These are phyloP conservation scores for Fagus sylvatica DNA, from an alignment of 306 rosid genomes.

Conservation along the genomic window DNA sequence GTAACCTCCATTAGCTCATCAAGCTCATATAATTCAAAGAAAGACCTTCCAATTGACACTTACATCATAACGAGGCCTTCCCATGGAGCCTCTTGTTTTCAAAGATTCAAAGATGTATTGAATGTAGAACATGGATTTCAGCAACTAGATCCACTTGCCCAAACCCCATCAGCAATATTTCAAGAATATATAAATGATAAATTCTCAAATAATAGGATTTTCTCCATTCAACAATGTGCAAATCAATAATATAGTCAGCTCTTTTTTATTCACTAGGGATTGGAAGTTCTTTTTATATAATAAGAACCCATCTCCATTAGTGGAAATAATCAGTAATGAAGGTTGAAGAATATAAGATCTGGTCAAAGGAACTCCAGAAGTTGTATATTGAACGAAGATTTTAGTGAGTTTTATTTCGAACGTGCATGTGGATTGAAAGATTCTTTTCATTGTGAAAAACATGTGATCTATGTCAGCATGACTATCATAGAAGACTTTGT, in stretches of 20 bases:
- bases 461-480: constrained; percentile 51
- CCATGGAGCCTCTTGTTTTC: constrained; percentile 6
- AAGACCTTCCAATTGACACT: background rate
- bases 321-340: constrained; percentile 19
- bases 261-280: constrained; percentile 11
- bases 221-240: constrained; percentile 24
- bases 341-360: constrained; percentile 24
- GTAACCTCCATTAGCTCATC: background rate
- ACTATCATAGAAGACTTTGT: constrained; percentile 26
- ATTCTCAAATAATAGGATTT: constrained; percentile 25
- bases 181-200: constrained; percentile 13
- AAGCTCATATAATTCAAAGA: background rate
- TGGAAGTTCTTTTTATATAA: background rate
- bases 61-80: background rate
- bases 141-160: constrained; percentile 15
- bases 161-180: constrained; percentile 12
- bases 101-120: background rate
- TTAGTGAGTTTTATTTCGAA: background rate
- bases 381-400: constrained; percentile 10
- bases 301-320: constrained; percentile 1
- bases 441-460: constrained; percentile 37
- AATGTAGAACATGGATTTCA: constrained; percentile 17
- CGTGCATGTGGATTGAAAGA: constrained; percentile 35
- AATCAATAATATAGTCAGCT: constrained; percentile 3
- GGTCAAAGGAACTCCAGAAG: constrained; percentile 16